Base-by-base conservation (phyloP, 371 early-diverging fungal species). In the Mucor lusitanicus region DNA sequence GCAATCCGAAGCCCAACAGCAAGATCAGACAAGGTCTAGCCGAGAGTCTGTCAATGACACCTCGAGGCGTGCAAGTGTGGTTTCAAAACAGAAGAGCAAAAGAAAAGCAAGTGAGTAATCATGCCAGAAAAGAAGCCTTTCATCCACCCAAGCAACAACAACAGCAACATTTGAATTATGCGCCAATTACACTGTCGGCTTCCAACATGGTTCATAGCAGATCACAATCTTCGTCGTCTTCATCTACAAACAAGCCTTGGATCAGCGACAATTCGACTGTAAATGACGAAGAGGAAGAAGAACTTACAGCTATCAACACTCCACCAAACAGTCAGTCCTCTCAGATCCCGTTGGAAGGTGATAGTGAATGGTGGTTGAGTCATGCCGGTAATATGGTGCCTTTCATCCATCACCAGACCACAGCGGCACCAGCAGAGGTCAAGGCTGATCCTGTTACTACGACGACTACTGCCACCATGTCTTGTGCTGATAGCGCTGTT, bases 81-180 rank as follows among this genome's bases (percentile, higher is more conserved):
- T 96, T 96, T 80, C 96, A 96, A 72, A 96, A 96, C 82, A 84
- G 92, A 54, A 84, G 96, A 37, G 94, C 94, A 50, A 95, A 94
- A 74, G 81, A 77, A 50, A 87, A 87, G 70, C 78, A 67, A 17
- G 64, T 61, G 25, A 23, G 33, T 17, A 83, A 85, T 70, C 76
- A 61, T 44, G 21, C 13, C 25, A 25, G 25, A 4, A 25, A 23
- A 25, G 50, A 50, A 23, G 37, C 13, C 11, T 19, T 4, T 11
- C 9, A 25, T 25, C 50, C 12, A 5, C 25, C 50, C 17, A 62
- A 63, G 19, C 61, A 61, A 37, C 35, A 61, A 1, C 35, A 68
- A 12, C 8, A 55, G 17, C 8, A 11, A 23, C 8, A 32, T 46
- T 23, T 12, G 48, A 44, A 48, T 15, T 17, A 42, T 15, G 37